Base-by-base conservation (phyloP, 495 filamentous ascomycete genomes). In the Lentithecium fluviatile region DNA sequence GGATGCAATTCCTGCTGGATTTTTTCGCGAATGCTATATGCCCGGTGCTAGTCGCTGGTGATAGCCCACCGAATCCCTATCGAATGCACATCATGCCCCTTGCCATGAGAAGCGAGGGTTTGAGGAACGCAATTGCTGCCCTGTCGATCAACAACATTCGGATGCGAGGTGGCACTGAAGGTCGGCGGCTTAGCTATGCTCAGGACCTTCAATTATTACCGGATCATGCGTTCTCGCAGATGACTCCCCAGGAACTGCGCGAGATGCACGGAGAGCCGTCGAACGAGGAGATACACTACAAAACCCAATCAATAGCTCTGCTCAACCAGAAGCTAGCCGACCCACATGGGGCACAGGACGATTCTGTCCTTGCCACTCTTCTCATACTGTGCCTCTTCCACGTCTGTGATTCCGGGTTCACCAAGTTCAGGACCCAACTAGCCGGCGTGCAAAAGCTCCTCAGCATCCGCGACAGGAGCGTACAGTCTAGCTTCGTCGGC, bases 401-500 rank as follows among this genome's bases (percentile, higher is more conserved):
- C 65, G 89, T 94, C 74, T 96, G 91, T 64, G 92, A 97, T 72
- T 91, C 87, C 0, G 93, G 93, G 10, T 83, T 96, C 51, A 89
- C 88, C 2, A 89, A 92, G 68, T 97, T 96, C 75, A 88, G 90
- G 54, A 93, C 90, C 0, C 93, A 96, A 69, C 92, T 97, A 66
- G 90, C 91, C 0, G 92, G 93, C 1, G 93, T 96, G 50, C 94
- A 92, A 71, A 93, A 94, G 77, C 84, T 97, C 48, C 83, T 97
- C 11, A 82, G 86, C 11, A 85, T 97, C 75, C 82, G 92, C 53
- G 81, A 88, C 60, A 82, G 84, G 23, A 82, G 81, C 26, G 72
- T 80, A 17, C 77, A 85, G 40, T 82, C 85, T 15, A 77, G 81
- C 19, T 87, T 90, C 52, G 83, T 89, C 29, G 86, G 80, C 4